Percentiles rank a stretch among this genome's conserved stretches.
Conservation (phyloP, 2,329 filamentous ascomycete species). For the Macroventuria anomochaeta region DNA sequence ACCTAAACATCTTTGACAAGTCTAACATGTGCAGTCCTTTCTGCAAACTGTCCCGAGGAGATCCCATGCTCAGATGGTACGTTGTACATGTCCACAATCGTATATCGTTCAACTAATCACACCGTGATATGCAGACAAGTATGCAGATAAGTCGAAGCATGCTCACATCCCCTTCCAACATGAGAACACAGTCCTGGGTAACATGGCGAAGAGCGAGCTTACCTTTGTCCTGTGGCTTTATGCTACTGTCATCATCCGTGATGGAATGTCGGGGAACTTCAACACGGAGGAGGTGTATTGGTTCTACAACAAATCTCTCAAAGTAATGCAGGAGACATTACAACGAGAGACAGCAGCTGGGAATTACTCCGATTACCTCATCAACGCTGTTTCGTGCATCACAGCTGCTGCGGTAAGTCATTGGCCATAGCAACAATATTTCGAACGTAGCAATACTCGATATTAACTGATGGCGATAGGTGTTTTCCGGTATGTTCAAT, state of each 20-base stretch:
- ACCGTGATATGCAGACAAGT: slow-evolving; percentile 20
- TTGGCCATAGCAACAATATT: too few relatives aligned
- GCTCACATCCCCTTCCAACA: slow-evolving; percentile 14
- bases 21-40: slow-evolving; percentile 23
- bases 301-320: slow-evolving; percentile 26
- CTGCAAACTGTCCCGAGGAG: slow-evolving; percentile 26
- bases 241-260: slow-evolving; percentile 27
- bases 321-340: slow-evolving; percentile 22
- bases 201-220: slow-evolving; percentile 26
- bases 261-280: slow-evolving; percentile 18
- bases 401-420: slow-evolving; percentile 29
- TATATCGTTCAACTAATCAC: not conserved
- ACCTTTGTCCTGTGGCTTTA: slow-evolving; percentile 32
- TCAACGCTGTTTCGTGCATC: slow-evolving; percentile 26
- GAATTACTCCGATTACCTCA: slow-evolving; percentile 21
- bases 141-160: slow-evolving; percentile 21
- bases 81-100: not conserved
- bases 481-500: slow-evolving; percentile 25
- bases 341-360: slow-evolving; percentile 19
- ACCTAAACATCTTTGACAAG: not conserved
- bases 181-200: slow-evolving; percentile 30
- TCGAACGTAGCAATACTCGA: too few relatives aligned
- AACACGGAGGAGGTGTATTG: slow-evolving; percentile 24
- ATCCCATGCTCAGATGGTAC: slow-evolving; percentile 22
- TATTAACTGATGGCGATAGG: not conserved